These are phyloP conservation scores for Corynascus novoguineensis DNA, from an alignment of 495 filamentous ascomycete species.

Conservation along the genomic window DNA sequence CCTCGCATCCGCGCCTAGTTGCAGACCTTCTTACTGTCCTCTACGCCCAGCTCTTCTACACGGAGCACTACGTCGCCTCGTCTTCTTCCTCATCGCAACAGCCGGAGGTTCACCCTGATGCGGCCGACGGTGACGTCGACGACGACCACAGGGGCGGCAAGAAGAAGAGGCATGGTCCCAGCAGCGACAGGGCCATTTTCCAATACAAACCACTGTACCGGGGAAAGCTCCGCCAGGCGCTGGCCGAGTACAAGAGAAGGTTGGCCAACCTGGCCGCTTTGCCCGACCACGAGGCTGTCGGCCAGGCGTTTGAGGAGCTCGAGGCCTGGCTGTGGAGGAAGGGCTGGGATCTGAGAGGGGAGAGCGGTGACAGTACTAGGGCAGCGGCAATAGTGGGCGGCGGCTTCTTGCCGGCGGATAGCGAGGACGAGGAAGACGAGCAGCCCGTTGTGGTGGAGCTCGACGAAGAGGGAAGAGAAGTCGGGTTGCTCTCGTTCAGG, in stretches of 20 bases:
- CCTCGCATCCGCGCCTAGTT: slow-evolving; percentile 54
- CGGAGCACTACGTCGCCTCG: slow-evolving; percentile 53
- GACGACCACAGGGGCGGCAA: background rate
- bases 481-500: slow-evolving; percentile 43
- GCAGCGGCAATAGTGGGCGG: slow-evolving; percentile 52
- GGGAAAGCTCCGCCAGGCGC: slow-evolving; percentile 29
- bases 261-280: slow-evolving; percentile 33
- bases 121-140: slow-evolving; percentile 26
- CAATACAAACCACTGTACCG: slow-evolving; percentile 41
- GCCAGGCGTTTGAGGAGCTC: slow-evolving; percentile 37
- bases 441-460: slow-evolving; percentile 76
- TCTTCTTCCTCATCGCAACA: background rate
- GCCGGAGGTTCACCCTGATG: too few relatives aligned
- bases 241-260: slow-evolving; percentile 41
- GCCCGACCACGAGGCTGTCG: slow-evolving; percentile 31
- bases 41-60: slow-evolving; percentile 64
- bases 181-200: slow-evolving; percentile 37
- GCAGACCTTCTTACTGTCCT: slow-evolving; percentile 55
- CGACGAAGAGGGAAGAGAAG: slow-evolving; percentile 45
- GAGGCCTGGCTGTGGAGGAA: slow-evolving; percentile 41
- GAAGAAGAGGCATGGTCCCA: slow-evolving; percentile 4
- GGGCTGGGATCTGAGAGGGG: slow-evolving; percentile 42
- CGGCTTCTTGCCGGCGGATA: slow-evolving; percentile 70
- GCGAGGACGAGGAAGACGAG: slow-evolving; percentile 68
- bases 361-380: slow-evolving; percentile 13